Evolutionary conservation across 2,329 filamentous ascomycete species (phyloP).

Genomic region (Pyrenophora graminea): DNA sequence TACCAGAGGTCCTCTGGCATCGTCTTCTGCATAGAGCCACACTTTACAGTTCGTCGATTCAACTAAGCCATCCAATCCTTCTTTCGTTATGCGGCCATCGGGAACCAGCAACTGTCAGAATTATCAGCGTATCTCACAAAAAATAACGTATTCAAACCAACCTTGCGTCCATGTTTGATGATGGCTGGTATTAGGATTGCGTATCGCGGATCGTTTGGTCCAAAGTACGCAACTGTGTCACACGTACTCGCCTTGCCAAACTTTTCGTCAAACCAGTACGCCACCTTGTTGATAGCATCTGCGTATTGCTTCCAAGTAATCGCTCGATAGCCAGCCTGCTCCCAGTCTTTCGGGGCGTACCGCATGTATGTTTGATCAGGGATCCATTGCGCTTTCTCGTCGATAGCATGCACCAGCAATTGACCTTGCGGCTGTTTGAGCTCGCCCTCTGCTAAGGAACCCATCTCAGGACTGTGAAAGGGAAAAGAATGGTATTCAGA

Average conservation of each 20-base stretch:
- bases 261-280: slow-evolving; percentile 23
- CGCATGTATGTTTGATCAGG: slow-evolving; percentile 18
- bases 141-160: background rate
- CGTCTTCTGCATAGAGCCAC: background rate
- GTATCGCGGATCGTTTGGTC: slow-evolving; percentile 12
- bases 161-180: background rate
- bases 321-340: no score
- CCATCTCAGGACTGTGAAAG: background rate
- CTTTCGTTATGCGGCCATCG: background rate
- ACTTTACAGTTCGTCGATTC: background rate
- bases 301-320: no score
- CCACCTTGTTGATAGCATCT: slow-evolving; percentile 19
- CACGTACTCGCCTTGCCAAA: slow-evolving; percentile 12
- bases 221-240: slow-evolving; percentile 21
- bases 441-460: background rate
- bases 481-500: no score
- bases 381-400: slow-evolving; percentile 20
- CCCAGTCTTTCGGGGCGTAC: slow-evolving; percentile 7
- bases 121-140: background rate
- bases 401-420: slow-evolving; percentile 17
- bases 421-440: background rate
- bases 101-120: background rate
- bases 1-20: background rate
- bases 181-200: slow-evolving; percentile 4
- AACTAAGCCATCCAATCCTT: background rate